Evolutionary conservation across 1,139 yeast species (phyloP), one percentile per base, ranked within the genome.

Genomic region (Barnettozyma hawaiiensis): DNA sequence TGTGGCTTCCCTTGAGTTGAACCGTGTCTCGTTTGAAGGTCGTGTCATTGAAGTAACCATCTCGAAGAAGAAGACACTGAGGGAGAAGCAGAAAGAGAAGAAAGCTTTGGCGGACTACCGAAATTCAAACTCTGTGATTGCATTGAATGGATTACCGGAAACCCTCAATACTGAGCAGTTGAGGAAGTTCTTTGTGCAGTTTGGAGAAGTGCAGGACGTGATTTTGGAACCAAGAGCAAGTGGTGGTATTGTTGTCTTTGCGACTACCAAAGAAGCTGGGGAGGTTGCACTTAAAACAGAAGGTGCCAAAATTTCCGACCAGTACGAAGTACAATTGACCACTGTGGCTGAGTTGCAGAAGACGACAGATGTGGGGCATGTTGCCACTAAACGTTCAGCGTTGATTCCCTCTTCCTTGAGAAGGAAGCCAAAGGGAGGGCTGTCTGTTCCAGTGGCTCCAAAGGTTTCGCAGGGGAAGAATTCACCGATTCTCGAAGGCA

Each of bases 161-260:
- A 73, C 75, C 1, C 57, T 76, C 4, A 70, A 69, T 4, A 60
- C 65, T 6, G 64, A 64, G 2, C 79, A 74, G 45, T 51, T 80
- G 1, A 51, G 55, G 34, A 43, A 55, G 2, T 58, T 66, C 34
- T 52, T 77, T 8, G 51, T 52, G 5, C 60, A 61, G 1, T 60
- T 67, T 23, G 76, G 76, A 0, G 58, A 65, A 0, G 64, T 76
- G 0, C 47, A 56, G 1, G 67, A 67, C 19, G 60, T 81, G 0
- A 65, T 70, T 15, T 57, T 80, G 18, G 70, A 69, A 34, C 75
- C 84, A 0, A 73, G 69, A 26, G 54, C 60, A n/a, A 60, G 63
- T 3, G 75, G 75, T 2, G 86, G 84, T 0, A 55, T 77, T 14
- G 68, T 84, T 3, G 77, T 77, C 50, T 80, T 76, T 52, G 61